Evolutionary conservation across 1,139 yeast species (phyloP).

Genomic region (Yueomyces sp.): DNA sequence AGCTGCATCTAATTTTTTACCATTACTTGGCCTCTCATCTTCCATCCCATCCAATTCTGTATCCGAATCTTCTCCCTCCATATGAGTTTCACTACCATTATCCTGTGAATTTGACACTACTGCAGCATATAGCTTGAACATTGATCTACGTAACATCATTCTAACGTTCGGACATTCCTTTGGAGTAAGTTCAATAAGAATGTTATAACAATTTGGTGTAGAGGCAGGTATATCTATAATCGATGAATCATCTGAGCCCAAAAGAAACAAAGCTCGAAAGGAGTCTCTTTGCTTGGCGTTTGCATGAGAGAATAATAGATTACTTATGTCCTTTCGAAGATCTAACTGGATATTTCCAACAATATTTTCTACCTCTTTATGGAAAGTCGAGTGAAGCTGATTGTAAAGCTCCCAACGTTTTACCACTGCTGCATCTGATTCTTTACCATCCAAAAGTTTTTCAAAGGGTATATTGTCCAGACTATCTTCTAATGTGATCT

Average conservation of each 20-base stretch:
- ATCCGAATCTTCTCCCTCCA: constrained; percentile 2
- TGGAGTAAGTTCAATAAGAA: constrained; percentile 19
- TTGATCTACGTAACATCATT: constrained; percentile 24
- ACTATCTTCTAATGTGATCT: constrained; percentile 3
- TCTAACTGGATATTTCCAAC: constrained; percentile 19
- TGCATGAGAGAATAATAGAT: constrained; percentile 9
- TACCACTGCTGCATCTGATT: constrained; percentile 19
- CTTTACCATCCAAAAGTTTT: constrained; percentile 28
- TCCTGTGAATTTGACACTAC: constrained; percentile 4
- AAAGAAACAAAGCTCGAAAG: constrained; percentile 19
- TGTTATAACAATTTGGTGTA: constrained; percentile 8
- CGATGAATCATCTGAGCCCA: constrained; percentile 24
- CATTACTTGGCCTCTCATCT: no score
- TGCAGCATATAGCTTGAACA: constrained; percentile 20
- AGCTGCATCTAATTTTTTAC: constrained; percentile 9
- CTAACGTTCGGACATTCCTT: constrained; percentile 25
- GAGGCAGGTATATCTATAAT: constrained; percentile 14
- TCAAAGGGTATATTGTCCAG: constrained; percentile 25
- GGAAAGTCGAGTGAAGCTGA: constrained; percentile 21
- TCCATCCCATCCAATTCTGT: background rate
- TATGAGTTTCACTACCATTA: background rate
- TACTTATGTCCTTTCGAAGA: constrained; percentile 15
- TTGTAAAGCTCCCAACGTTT: constrained; percentile 28
- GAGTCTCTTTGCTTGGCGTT: constrained; percentile 4
- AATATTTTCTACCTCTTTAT: constrained; percentile 19